These are phyloP conservation scores for Pseudozyma hubeiensis DNA, from an alignment of 1,284 basidiomycete genomes.

Conservation along the genomic window DNA sequence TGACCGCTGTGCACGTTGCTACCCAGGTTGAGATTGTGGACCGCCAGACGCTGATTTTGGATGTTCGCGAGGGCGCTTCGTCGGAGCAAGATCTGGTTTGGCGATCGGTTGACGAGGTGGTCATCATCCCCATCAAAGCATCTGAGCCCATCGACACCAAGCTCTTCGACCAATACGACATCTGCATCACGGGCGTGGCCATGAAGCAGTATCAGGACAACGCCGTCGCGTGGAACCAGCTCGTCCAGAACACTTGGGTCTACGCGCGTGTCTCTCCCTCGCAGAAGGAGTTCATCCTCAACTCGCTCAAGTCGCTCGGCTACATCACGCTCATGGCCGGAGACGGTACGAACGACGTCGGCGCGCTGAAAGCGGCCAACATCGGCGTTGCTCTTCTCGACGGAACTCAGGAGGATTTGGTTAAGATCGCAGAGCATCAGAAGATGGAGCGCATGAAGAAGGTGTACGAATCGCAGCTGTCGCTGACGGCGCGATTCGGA, in stretches of 20 bases:
- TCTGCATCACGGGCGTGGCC: slow-evolving; percentile 67
- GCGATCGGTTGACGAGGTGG: slow-evolving; percentile 60
- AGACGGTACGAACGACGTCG: slow-evolving; percentile 68
- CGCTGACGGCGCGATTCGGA: slow-evolving; percentile 56
- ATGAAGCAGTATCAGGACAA: slow-evolving; percentile 61
- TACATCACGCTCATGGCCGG: slow-evolving; percentile 68
- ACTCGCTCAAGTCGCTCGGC: slow-evolving; percentile 62
- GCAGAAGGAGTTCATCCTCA: slow-evolving; percentile 67
- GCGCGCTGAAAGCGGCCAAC: slow-evolving; percentile 68
- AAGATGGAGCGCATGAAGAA: slow-evolving; percentile 67
- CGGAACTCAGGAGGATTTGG: slow-evolving; percentile 65
- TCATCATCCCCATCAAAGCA: slow-evolving; percentile 58
- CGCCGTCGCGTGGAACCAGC: slow-evolving; percentile 56
- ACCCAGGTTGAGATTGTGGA: slow-evolving; percentile 67
- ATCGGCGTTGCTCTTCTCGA: slow-evolving; percentile 67
- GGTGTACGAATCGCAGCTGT: slow-evolving; percentile 66
- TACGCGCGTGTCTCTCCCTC: slow-evolving; percentile 67
- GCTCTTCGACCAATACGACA: slow-evolving; percentile 66
- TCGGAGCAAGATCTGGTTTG: slow-evolving; percentile 61
- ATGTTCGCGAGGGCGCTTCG: slow-evolving; percentile 56
- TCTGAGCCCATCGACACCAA: slow-evolving; percentile 56
- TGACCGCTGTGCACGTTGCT: slow-evolving; percentile 67
- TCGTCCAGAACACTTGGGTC: slow-evolving; percentile 67
- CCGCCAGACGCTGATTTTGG: slow-evolving; percentile 65
- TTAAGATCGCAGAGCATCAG: slow-evolving; percentile 67